These are phyloP conservation scores for Phylloporus sp. DNA, from an alignment of 768 basidiomycete species.

Conservation along the genomic window DNA sequence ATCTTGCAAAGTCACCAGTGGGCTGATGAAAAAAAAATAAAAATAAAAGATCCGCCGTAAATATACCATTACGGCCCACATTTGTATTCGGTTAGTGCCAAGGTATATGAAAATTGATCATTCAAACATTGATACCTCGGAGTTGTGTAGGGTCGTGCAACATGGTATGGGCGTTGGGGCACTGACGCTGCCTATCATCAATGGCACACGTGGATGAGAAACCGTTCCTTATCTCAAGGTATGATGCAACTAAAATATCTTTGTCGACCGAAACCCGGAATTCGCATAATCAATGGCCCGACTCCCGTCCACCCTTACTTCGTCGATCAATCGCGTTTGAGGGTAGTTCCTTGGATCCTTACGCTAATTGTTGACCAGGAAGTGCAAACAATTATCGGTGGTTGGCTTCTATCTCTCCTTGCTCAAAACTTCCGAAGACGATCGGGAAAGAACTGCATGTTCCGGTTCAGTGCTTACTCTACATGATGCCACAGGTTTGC, in stretches of 20 bases:
- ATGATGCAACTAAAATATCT: no score
- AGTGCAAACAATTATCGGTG: not conserved
- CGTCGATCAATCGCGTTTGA: not conserved
- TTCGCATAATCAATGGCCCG: not conserved
- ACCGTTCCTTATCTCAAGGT: not conserved
- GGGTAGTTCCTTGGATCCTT: slow-evolving; percentile 6
- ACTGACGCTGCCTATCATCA: no score
- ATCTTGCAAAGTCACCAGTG: not conserved
- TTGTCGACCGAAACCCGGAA: not conserved
- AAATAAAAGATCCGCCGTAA: slow-evolving; percentile 7
- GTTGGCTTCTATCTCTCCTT: no score
- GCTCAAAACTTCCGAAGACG: not conserved
- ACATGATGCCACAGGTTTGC: not conserved
- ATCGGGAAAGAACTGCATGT: not conserved
- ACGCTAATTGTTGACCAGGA: slow-evolving; percentile 6
- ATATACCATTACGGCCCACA: not conserved
- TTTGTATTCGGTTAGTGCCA: not conserved
- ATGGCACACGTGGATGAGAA: not conserved
- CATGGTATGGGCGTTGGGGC: not conserved
- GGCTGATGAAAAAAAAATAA: slow-evolving; percentile 7
- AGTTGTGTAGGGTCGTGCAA: not conserved
- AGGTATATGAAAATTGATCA: no score
- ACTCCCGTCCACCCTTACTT: not conserved
- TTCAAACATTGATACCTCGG: not conserved
- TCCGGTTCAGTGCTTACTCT: not conserved